Evolutionary conservation across 1,284 basidiomycete species (phyloP), one percentile per base, ranked within the genome.

Genomic region (Ustilago esculenta): DNA sequence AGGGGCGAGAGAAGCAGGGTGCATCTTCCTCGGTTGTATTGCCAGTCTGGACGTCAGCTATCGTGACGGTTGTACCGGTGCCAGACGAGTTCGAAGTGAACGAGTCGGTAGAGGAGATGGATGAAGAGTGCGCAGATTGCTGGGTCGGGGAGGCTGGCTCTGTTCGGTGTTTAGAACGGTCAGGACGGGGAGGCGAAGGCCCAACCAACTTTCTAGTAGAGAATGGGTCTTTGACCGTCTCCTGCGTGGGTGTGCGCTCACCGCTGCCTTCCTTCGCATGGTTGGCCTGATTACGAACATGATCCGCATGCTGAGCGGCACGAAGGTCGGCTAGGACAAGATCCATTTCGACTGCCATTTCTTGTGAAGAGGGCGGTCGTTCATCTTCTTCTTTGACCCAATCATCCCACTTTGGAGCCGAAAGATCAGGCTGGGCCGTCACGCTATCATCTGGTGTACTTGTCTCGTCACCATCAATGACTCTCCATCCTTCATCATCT

Each of bases 401-500:
- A 8, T 47, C 57, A 14, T 54, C 46, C 32, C 36, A 47, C 2
- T 32, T 20, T 17, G 39, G 14, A 18, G 6, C n/a, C 40, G 17
- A 39, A 1, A 18, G 12, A 17, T 56, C 52, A 1, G 43, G 18
- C 25, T 59, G 47, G 10, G 35, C 47, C 4, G 47, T 23, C 3
- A 36, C 23, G 21, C 47, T 56, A 7, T 51, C 51, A n/a, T 64
- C 43, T 10, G 23, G 20, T 15, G 37, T 32, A 7, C 27, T 15
- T 21, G n/a, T 21, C 14, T 54, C 45, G 14, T 46, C 41, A 6
- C 3, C 25, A 2, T 14, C 15, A 5, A 54, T 51, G 3, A 69
- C 33, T 7, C 21, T 37, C 66, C 66, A 69, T 1, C 51, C 66
- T 18, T 58, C 55, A 15, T 45, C 40, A 4, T 46, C 44, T 7